Conservation (phyloP, 768 basidiomycete species). For the Boletus vermiculosoides region DNA sequence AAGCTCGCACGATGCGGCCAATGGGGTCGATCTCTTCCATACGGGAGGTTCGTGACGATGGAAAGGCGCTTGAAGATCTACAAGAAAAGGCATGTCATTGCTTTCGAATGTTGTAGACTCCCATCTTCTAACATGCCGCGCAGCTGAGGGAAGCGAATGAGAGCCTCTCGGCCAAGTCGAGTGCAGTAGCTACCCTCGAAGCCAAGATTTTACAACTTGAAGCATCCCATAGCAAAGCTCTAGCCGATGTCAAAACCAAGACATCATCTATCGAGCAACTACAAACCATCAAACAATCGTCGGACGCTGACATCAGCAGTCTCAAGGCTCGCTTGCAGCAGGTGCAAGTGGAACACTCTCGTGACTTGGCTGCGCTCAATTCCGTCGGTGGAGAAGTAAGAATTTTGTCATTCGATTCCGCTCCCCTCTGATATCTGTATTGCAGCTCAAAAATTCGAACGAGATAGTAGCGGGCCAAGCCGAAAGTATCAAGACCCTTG, state of each 20-base stretch:
- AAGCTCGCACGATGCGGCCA: slow-evolving; percentile 45
- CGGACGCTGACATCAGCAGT: slow-evolving; percentile 49
- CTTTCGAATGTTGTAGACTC: background rate
- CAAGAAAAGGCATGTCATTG: slow-evolving; percentile 51
- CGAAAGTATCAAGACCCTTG: slow-evolving; percentile 47
- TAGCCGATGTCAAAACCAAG: slow-evolving; percentile 50
- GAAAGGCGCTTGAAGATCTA: slow-evolving; percentile 54
- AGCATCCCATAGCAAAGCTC: slow-evolving; percentile 45
- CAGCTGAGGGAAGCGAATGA: slow-evolving; percentile 62
- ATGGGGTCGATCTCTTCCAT: slow-evolving; percentile 72
- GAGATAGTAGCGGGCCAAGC: slow-evolving; percentile 40
- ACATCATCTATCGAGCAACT: slow-evolving; percentile 43
- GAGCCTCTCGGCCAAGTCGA: slow-evolving; percentile 52
- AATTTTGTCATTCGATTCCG: background rate
- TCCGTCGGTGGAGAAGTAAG: slow-evolving; percentile 53
- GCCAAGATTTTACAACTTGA: slow-evolving; percentile 49
- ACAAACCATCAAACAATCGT: slow-evolving; percentile 45
- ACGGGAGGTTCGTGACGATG: slow-evolving; percentile 63
- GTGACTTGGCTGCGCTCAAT: slow-evolving; percentile 35
- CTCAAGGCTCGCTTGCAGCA: slow-evolving; percentile 41
- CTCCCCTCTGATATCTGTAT: slow-evolving; percentile 4
- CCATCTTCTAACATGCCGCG: background rate
- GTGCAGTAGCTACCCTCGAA: slow-evolving; percentile 52
- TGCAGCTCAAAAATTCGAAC: slow-evolving; percentile 54
- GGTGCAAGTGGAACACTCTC: slow-evolving; percentile 31